These are phyloP conservation scores for Boletus pseudopeckii DNA, from an alignment of 768 basidiomycete genomes.

Conservation along the genomic window DNA sequence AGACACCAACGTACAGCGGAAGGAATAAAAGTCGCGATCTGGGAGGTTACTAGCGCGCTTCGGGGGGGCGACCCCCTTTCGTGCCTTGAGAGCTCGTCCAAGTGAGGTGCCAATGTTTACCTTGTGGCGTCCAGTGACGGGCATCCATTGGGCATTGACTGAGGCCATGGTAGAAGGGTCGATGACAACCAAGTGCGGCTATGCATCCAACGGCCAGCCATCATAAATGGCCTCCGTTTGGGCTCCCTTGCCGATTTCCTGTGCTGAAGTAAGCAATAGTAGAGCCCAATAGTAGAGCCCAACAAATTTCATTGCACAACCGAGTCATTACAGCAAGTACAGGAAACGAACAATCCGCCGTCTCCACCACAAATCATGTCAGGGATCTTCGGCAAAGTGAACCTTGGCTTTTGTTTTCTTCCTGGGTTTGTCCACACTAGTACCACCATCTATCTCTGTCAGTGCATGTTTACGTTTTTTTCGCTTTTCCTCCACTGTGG, in stretches of 20 bases:
- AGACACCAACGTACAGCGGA: slow-evolving; percentile 56
- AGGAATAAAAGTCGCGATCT: slow-evolving; percentile 71
- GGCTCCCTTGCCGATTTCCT: slow-evolving; percentile 1
- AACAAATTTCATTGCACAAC: neutral
- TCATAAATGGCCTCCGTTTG: slow-evolving; percentile 18
- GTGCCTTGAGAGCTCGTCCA: slow-evolving; percentile 62
- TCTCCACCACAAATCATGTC: neutral
- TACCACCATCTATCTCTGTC: slow-evolving; percentile 36
- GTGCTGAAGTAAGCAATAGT: slow-evolving; percentile 28
- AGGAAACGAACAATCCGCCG: neutral
- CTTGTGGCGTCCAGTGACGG: slow-evolving; percentile 51
- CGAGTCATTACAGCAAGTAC: slow-evolving; percentile 6
- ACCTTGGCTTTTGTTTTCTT: slow-evolving; percentile 33
- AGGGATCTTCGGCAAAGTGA: slow-evolving; percentile 14
- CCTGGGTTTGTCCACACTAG: slow-evolving; percentile 39
- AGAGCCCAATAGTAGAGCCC: too few relatives aligned
- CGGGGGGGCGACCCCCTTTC: slow-evolving; percentile 49
- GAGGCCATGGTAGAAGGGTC: slow-evolving; percentile 42
- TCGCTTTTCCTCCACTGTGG: slow-evolving; percentile 76
- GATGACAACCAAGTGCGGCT: slow-evolving; percentile 21
- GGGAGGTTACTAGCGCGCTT: slow-evolving; percentile 44
- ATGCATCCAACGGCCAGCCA: slow-evolving; percentile 1
- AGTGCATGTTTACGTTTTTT: slow-evolving; percentile 50
- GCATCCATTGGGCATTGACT: slow-evolving; percentile 51
- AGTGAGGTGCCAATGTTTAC: slow-evolving; percentile 65